Evolutionary conservation across 352 stramenopile genomes (phyloP), one percentile per base, ranked within the genome.

Genomic region (Phytophthora fragariae): DNA sequence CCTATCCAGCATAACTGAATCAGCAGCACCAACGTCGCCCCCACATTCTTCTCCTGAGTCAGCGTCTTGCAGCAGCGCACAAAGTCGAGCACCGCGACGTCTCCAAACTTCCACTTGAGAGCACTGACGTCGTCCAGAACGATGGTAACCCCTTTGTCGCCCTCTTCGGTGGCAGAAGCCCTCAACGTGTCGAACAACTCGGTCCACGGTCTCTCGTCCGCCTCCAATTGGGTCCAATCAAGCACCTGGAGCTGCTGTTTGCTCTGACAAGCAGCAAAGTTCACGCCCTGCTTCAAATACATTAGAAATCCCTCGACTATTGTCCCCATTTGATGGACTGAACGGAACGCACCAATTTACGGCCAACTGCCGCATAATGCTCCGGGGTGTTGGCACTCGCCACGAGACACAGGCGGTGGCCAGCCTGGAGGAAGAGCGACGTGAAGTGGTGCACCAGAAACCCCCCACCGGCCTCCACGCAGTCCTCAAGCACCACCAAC

Each of bases 391-490:
- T 80, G 59, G 44, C 67, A 49, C 80, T 77, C 39, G 79, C 80
- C 33, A 90, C 70, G 59, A 93, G 81, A 68, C 82, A 92, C 54
- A 94, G 84, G 59, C 82, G 82, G 72, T 92, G 83, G 2, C 83
- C 82, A 53, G 84, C 84, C 76, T 93, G 91, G 39, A 92, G 75
- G 62, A 92, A 91, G 8, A 93, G 79, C 65, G 86, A 76, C 27
- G 85, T 41, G 29, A 95, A 91, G 69, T 95, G 85, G 58, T 95
- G 88, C 47, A 95, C 70, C 47, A 95, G 66, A 61, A 92, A 93
- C 27, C 70, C 69, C 19, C 86, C 84, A 39, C 62, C 68, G 12
- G 84, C 76, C 50, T 93, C 84, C 29, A 91, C 77, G 14, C 70
- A 64, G 70, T 95, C 88, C 14, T 86, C 72, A 53, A 95, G 68